A percentile compares a stretch with the other conserved stretches of the same genome.
Conservation (phyloP, 108 stramenopile species). For the Fistulifera pelliculosa region DNA sequence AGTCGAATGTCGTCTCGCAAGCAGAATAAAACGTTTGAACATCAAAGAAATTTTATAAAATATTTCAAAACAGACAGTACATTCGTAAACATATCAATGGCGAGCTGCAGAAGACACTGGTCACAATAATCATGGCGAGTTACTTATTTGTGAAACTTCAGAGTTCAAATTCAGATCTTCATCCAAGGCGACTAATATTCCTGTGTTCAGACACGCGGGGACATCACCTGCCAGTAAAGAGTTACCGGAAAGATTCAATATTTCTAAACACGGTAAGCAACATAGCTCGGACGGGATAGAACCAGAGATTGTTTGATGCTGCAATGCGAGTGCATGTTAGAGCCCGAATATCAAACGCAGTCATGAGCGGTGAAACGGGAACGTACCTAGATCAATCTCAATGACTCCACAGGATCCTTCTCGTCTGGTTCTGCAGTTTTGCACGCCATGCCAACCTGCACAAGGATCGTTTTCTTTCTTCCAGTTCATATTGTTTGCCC, state of each 20-base stretch:
- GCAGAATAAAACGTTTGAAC: too few relatives aligned
- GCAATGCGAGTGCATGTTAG: background rate
- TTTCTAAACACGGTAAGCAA: constrained; percentile 3
- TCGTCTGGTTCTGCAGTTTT: background rate
- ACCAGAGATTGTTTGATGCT: constrained; percentile 4
- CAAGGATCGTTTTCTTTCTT: constrained; percentile 1
- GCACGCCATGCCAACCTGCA: background rate
- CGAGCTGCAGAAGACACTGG: too few relatives aligned
- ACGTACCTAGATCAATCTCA: constrained; percentile 5
- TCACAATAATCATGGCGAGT: too few relatives aligned
- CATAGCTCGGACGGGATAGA: constrained; percentile 6
- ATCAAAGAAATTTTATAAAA: too few relatives aligned
- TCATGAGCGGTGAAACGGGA: background rate
- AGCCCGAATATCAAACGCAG: too few relatives aligned
- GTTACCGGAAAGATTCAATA: constrained; percentile 1
- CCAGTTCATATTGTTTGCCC: background rate
- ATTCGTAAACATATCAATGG: too few relatives aligned
- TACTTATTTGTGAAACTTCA: too few relatives aligned
- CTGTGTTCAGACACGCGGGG: background rate
- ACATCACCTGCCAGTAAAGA: background rate
- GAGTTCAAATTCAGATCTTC: too few relatives aligned
- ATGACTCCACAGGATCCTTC: constrained; percentile 1
- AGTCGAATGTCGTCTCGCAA: background rate
- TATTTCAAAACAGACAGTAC: too few relatives aligned
- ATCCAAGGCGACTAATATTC: too few relatives aligned